These are phyloP conservation scores for Inonotus obliquus DNA, from an alignment of 1,284 basidiomycete species.

Conservation along the genomic window DNA sequence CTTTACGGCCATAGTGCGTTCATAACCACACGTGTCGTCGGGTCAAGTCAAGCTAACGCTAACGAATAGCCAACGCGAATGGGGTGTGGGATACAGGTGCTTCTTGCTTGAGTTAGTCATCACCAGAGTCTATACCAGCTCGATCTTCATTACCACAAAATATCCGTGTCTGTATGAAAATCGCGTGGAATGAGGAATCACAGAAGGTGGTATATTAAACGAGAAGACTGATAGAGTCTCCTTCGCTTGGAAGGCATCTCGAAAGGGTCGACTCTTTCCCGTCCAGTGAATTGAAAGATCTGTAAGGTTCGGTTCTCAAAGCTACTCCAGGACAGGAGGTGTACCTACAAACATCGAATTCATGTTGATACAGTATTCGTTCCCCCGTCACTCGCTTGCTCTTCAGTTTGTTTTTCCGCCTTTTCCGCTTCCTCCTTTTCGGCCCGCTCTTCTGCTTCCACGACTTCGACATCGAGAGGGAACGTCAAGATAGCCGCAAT, in stretches of 20 bases:
- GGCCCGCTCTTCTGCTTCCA: constrained; percentile 80
- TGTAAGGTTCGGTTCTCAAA: not conserved
- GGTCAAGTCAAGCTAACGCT: not conserved
- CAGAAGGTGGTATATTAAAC: not conserved
- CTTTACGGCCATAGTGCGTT: not conserved
- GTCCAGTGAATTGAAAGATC: not conserved
- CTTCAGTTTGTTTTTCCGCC: not conserved
- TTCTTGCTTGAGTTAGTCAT: not conserved
- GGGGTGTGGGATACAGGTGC: constrained; percentile 8
- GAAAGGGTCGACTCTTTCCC: not conserved
- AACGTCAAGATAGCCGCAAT: constrained; percentile 96
- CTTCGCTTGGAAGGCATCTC: not conserved
- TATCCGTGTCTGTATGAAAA: constrained; percentile 2
- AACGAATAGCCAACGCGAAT: constrained; percentile 12
- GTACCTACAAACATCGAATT: not conserved
- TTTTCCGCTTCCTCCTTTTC: constrained; percentile 47
- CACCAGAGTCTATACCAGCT: not conserved
- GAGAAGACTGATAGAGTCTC: not conserved
- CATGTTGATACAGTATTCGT: not conserved
- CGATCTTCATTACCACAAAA: not conserved
- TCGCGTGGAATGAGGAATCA: constrained; percentile 8
- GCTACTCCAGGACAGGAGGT: not conserved
- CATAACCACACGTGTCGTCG: not conserved
- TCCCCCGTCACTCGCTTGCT: not conserved
- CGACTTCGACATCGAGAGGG: constrained; percentile 92